These are phyloP conservation scores for Pezicula neosporulosa DNA, from an alignment of 2,329 filamentous ascomycete species.

Conservation along the genomic window DNA sequence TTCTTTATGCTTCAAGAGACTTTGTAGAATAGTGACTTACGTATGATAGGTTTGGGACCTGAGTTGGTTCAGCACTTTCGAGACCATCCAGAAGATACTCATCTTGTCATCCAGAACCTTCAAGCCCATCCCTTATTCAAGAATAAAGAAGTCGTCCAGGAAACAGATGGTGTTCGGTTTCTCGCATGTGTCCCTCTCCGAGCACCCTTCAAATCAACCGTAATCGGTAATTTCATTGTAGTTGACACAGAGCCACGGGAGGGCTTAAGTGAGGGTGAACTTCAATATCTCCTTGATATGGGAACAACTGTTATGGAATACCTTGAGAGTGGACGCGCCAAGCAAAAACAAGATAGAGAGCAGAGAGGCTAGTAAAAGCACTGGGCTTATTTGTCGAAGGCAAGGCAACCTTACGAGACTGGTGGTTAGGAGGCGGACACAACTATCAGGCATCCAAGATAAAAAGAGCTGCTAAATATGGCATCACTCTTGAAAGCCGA, in stretches of 20 bases:
- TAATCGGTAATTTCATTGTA: slow-evolving; percentile 58
- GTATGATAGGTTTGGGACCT: slow-evolving; percentile 3
- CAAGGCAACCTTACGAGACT: slow-evolving; percentile 33
- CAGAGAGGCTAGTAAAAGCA: slow-evolving; percentile 50
- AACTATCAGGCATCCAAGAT: slow-evolving; percentile 13
- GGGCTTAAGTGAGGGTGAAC: slow-evolving; percentile 43
- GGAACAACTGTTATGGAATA: slow-evolving; percentile 56
- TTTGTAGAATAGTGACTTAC: too few relatives aligned
- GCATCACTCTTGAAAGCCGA: slow-evolving; percentile 11
- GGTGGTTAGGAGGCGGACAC: slow-evolving; percentile 24
- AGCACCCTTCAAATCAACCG: slow-evolving; percentile 47
- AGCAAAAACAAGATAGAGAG: slow-evolving; percentile 48
- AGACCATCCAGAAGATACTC: slow-evolving; percentile 8
- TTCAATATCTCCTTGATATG: slow-evolving; percentile 54
- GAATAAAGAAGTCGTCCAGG: slow-evolving; percentile 30
- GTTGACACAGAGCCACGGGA: slow-evolving; percentile 53
- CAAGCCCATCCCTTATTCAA: slow-evolving; percentile 34
- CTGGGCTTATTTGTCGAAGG: slow-evolving; percentile 52
- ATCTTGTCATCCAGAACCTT: slow-evolving; percentile 34
- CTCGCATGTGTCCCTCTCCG: slow-evolving; percentile 60
- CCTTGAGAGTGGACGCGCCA: slow-evolving; percentile 51
- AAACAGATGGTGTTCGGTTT: slow-evolving; percentile 37
- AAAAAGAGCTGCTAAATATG: slow-evolving; percentile 8
- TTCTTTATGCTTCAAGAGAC: too few relatives aligned
- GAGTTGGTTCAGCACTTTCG: slow-evolving; percentile 16